Base-by-base conservation (phyloP, 257 asterid genomes). In the Forsythia viridissima region DNA sequence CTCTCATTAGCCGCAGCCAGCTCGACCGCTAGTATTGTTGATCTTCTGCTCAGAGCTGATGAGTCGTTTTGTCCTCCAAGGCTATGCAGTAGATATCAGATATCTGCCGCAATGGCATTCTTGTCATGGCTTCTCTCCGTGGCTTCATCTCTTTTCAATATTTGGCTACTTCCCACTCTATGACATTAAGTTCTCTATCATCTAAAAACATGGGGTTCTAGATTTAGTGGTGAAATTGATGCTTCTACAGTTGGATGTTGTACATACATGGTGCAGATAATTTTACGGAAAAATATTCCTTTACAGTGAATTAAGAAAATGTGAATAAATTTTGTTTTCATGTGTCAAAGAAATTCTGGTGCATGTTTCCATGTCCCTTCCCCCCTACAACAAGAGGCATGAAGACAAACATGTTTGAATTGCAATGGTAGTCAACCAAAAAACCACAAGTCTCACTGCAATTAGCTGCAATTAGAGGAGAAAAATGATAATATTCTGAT, bases 1-100 rank as follows among this genome's bases (percentile, higher is more conserved):
- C 88, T 93, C 68, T 87, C 91, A 21, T 80, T 89, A 66, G 94
- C 91, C 13, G 97, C 96, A 83, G 93, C 94, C 16, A 89, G 94
- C 85, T 90, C 97, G 48, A 87, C 88, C 30, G 91, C 91, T 52
- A 83, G 92, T 59, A 87, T 90, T 2, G 85, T 90, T 21, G 93
- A 90, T 86, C 80, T 88, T 81, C 85, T 93, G 82, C 85, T 90
- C 34, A 82, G 82, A 71, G 88, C 91, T 1, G 96, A 89, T 38
- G 89, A 67, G 68, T 80, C 92, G 52, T 89, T 86, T 72, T 93
- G 98, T 57, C 87, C 92, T 72, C 82, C 86, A 67, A 85, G 79
- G 78, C 73, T 84, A 42, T 90, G 92, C 71, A 79, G 81, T 24
- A 89, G 87, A 82, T 93, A 89, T 81, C 91, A 84, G 78, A 77